Conservation (phyloP, 495 filamentous ascomycete genomes). For the Cairneyella variabilis region DNA sequence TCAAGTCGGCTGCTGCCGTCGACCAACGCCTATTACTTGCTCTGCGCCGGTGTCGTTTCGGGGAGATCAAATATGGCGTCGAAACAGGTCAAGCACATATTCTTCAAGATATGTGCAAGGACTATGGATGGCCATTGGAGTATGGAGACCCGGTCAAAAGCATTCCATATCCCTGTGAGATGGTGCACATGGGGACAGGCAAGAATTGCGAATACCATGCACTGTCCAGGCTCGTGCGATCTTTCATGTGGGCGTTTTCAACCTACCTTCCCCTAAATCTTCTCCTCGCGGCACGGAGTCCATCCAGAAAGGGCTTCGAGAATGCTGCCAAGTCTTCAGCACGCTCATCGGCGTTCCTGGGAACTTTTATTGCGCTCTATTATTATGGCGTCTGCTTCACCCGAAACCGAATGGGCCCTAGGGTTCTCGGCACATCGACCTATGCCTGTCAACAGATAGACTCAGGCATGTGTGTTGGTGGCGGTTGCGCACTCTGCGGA, state of each 20-base stretch:
- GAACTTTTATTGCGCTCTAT: constrained; percentile 74
- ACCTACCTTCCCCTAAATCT: constrained; percentile 82
- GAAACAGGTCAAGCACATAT: constrained; percentile 72
- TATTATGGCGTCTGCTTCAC: constrained; percentile 88
- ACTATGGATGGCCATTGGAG: constrained; percentile 61
- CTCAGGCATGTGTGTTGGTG: constrained; percentile 65
- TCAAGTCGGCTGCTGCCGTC: constrained; percentile 72
- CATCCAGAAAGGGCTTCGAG: constrained; percentile 36
- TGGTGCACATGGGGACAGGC: constrained; percentile 82
- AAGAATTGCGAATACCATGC: constrained; percentile 78
- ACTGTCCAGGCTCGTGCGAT: constrained; percentile 60
- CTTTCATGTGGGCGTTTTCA: constrained; percentile 70
- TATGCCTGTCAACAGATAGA: constrained; percentile 38
- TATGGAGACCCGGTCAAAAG: constrained; percentile 77
- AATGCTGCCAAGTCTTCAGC: constrained; percentile 56
- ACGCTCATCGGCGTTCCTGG: constrained; percentile 80
- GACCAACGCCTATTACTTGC: constrained; percentile 73
- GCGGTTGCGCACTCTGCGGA: constrained; percentile 76
- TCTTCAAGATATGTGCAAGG: constrained; percentile 69
- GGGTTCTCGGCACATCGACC: constrained; percentile 50
- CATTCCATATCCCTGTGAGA: constrained; percentile 77
- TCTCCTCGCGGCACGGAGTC: constrained; percentile 54
- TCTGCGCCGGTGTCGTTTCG: constrained; percentile 60
- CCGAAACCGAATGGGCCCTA: constrained; percentile 75
- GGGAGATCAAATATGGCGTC: constrained; percentile 68